Conservation (phyloP, 2,329 filamentous ascomycete genomes). For the Aspergillus candidus region DNA sequence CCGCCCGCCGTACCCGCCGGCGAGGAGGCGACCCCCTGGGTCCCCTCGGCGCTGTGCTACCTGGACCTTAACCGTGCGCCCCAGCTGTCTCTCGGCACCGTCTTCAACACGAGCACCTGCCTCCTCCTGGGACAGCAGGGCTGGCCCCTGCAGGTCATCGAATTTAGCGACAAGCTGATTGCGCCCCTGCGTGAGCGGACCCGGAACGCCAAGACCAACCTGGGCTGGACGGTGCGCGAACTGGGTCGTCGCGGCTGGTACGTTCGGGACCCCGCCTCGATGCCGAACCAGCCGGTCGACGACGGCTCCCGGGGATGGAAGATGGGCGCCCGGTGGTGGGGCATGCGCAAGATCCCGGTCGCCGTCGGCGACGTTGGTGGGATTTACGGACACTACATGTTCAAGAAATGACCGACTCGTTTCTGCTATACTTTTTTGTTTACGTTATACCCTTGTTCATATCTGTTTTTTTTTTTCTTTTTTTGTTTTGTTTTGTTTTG, state of each 20-base stretch:
- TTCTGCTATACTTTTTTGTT: slow-evolving; percentile 9
- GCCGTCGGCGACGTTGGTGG: slow-evolving; percentile 52
- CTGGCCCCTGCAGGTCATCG: slow-evolving; percentile 67
- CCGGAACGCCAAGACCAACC: slow-evolving; percentile 47
- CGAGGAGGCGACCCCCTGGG: slow-evolving; percentile 34
- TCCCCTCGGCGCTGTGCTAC: slow-evolving; percentile 61
- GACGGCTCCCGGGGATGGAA: slow-evolving; percentile 66
- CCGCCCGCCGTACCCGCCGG: slow-evolving; percentile 9
- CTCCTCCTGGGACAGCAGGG: slow-evolving; percentile 55
- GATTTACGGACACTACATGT: slow-evolving; percentile 56
- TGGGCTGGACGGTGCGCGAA: slow-evolving; percentile 67
- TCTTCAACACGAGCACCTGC: slow-evolving; percentile 52
- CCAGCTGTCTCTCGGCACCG: slow-evolving; percentile 48
- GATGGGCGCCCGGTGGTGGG: slow-evolving; percentile 78
- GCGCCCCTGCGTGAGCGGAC: slow-evolving; percentile 58
- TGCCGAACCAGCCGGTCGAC: slow-evolving; percentile 36
- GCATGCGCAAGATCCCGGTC: slow-evolving; percentile 64
- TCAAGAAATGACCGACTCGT: slow-evolving; percentile 41
- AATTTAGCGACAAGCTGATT: slow-evolving; percentile 64
- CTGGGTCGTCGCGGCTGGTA: slow-evolving; percentile 64
- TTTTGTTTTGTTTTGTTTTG: slow-evolving; percentile 11
- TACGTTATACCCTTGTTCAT: slow-evolving; percentile 11
- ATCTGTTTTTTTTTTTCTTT: slow-evolving; percentile 5
- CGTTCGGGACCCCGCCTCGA: slow-evolving; percentile 43
- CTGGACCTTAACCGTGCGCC: slow-evolving; percentile 70